phyloP scores from a whole-genome alignment of 768 basidiomycete species.

The Mycena latifolia region DNA sequence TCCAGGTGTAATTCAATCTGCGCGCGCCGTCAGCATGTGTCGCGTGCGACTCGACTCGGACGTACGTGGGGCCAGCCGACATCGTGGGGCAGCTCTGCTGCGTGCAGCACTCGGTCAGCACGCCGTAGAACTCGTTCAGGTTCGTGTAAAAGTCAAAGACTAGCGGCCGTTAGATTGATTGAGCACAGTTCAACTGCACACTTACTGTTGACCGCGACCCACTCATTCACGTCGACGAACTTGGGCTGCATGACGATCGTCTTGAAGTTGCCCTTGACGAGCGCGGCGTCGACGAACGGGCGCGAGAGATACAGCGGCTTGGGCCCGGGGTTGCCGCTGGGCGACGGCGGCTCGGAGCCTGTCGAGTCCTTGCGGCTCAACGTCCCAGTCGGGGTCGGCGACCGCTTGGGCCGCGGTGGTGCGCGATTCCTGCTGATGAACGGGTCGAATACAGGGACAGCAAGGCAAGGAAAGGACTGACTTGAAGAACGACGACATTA shows the following conservation, averaged over 20 bases:
- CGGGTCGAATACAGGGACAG: background rate
- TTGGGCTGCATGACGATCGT: conserved; percentile 97
- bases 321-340: conserved; percentile 42
- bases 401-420: conserved; percentile 49
- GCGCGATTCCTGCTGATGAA: conserved; percentile 30
- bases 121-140: conserved; percentile 96
- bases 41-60: conserved; percentile 26
- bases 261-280: conserved; percentile 99
- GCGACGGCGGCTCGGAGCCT: conserved; percentile 56
- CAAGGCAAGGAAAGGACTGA: conserved; percentile 12
- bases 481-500: conserved; percentile 35
- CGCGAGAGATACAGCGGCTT: conserved; percentile 93
- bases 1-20: conserved; percentile 95
- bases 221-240: conserved; percentile 95
- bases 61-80: conserved; percentile 89
- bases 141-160: conserved; percentile 99
- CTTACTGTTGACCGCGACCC: conserved; percentile 96
- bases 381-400: conserved; percentile 51
- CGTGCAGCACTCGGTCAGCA: conserved; percentile 93
- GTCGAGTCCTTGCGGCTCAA: conserved; percentile 46
- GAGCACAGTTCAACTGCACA: background rate
- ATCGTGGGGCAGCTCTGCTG: conserved; percentile 91
- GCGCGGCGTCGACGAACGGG: conserved; percentile 94
- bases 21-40: background rate
- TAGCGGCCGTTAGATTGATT: conserved; percentile 46